These are phyloP conservation scores for Zostera marina DNA, from an alignment of 116 monocot species.

Conservation along the genomic window DNA sequence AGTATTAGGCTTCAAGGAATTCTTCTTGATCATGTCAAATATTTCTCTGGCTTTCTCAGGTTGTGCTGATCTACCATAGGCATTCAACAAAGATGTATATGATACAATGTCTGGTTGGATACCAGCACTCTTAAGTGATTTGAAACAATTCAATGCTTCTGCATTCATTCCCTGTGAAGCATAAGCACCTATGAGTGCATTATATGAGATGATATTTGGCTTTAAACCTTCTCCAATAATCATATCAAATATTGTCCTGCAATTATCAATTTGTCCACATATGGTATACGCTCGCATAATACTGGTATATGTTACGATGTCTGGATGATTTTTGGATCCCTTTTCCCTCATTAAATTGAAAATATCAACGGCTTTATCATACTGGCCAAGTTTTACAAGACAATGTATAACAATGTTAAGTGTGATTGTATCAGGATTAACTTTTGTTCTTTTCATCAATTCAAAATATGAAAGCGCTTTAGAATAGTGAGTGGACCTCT, in stretches of 20 bases:
- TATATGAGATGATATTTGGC: conserved; percentile 80
- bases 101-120: conserved; percentile 78
- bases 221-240: conserved; percentile 82
- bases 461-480: conserved; percentile 91
- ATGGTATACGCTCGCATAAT: conserved; percentile 75
- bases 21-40: conserved; percentile 59
- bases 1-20: conserved; percentile 52
- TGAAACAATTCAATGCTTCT: conserved; percentile 49
- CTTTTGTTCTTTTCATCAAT: conserved; percentile 66
- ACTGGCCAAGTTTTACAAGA: conserved; percentile 72
- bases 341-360: conserved; percentile 73
- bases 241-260: conserved; percentile 79
- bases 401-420: conserved; percentile 80
- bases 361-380: conserved; percentile 64
- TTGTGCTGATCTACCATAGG: conserved; percentile 75
- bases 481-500: conserved; percentile 55
- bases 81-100: conserved; percentile 91
- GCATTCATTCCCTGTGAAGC: conserved; percentile 81
- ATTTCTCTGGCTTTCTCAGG: conserved; percentile 63
- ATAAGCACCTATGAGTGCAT: conserved; percentile 85
- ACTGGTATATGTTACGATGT: conserved; percentile 75
- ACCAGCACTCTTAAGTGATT: conserved; percentile 35
- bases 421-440: conserved; percentile 49
- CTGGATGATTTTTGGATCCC: conserved; percentile 40
- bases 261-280: conserved; percentile 81